Percentiles rank a stretch among this genome's conserved stretches.
Evolutionary conservation across 2,329 filamentous ascomycete genomes (phyloP).

Genomic region (Verticillium longisporum): DNA sequence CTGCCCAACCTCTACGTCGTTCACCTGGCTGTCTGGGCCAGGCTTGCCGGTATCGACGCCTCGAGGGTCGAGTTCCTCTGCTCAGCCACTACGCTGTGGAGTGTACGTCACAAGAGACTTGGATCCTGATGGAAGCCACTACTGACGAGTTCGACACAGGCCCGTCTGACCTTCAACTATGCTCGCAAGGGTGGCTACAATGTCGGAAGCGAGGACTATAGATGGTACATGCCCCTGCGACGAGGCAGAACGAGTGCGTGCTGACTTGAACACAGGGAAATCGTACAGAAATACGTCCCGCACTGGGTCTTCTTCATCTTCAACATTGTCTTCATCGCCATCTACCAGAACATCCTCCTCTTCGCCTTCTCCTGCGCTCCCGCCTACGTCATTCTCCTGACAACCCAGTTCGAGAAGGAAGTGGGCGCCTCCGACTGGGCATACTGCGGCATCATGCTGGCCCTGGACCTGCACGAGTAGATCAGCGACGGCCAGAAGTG

Average conservation of each 20-base stretch:
- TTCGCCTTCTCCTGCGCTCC: conserved; percentile 68
- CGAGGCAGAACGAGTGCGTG: not conserved
- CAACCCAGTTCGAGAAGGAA: conserved; percentile 53
- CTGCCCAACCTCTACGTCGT: conserved; percentile 80
- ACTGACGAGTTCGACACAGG: conserved; percentile 32
- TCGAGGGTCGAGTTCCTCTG: conserved; percentile 66
- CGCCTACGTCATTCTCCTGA: conserved; percentile 74
- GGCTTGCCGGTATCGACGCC: conserved; percentile 63
- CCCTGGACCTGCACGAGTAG: conserved; percentile 59
- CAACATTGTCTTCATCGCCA: conserved; percentile 84
- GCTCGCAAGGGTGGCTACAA: conserved; percentile 90
- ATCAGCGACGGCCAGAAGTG: conserved; percentile 92
- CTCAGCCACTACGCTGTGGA: conserved; percentile 69
- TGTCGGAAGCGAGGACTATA: conserved; percentile 88
- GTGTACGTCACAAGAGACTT: conserved; percentile 44
- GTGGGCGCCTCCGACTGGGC: conserved; percentile 37
- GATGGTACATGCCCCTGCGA: conserved; percentile 54
- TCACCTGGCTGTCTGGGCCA: conserved; percentile 80
- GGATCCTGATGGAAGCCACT: conserved; percentile 2
- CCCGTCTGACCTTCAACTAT: conserved; percentile 89
- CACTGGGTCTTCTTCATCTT: conserved; percentile 69
- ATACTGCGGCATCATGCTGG: conserved; percentile 39
- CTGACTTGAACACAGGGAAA: conserved; percentile 16
- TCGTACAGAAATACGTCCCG: conserved; percentile 61
- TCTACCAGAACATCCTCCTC: conserved; percentile 76